Evolutionary conservation across 495 filamentous ascomycete species (phyloP).

Genomic region (Penicillium antarcticum): DNA sequence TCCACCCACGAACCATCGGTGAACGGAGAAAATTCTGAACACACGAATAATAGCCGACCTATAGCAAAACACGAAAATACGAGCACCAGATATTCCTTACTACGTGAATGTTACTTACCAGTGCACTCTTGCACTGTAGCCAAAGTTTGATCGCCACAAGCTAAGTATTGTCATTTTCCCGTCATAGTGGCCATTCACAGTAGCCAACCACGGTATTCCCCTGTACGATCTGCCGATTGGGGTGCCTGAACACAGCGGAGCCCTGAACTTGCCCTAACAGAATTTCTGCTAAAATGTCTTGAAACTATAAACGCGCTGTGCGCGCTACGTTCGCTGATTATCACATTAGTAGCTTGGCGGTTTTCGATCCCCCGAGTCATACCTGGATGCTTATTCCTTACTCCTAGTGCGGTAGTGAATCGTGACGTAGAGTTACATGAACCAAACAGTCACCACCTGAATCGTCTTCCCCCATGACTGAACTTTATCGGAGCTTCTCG

Average conservation of each 20-base stretch:
- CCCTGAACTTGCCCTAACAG: constrained; percentile 2
- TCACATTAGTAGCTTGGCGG: neutral
- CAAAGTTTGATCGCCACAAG: neutral
- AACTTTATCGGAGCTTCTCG: constrained; percentile 3
- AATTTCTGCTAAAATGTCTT: too few species aligned
- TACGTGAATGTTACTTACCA: too few species aligned
- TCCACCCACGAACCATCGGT: constrained; percentile 4
- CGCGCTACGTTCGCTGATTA: constrained; percentile 14
- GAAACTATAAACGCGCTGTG: constrained; percentile 23
- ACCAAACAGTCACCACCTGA: neutral
- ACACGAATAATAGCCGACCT: too few species aligned
- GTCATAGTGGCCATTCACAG: neutral
- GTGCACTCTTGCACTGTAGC: neutral
- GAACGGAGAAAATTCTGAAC: neutral
- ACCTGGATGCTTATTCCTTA: constrained; percentile 8
- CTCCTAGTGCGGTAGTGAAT: constrained; percentile 3
- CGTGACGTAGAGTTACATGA: constrained; percentile 7
- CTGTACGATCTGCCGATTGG: constrained; percentile 1
- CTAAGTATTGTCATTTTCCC: neutral
- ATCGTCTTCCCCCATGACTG: neutral
- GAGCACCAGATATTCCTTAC: neutral
- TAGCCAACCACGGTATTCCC: neutral
- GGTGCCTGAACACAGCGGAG: constrained; percentile 1
- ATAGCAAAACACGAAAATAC: too few species aligned
- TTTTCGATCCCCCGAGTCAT: constrained; percentile 2